Conservation (phyloP, 2,329 filamentous ascomycete species). For the Alternaria rosae region DNA sequence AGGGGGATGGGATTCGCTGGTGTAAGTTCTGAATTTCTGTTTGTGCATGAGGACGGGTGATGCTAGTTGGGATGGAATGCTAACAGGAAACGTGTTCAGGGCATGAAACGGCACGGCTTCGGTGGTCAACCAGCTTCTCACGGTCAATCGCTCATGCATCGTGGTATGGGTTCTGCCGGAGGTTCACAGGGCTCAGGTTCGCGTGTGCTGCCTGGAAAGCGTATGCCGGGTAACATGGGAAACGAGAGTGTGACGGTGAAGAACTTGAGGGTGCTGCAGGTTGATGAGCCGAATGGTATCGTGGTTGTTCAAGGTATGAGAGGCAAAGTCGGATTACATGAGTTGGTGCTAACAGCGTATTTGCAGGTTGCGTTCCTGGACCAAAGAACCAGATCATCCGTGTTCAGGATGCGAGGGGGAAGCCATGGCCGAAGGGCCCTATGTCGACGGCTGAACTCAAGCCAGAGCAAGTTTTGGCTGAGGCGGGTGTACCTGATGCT, state of each 20-base stretch:
- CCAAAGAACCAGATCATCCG: slow-evolving; percentile 86
- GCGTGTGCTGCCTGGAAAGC: slow-evolving; percentile 92
- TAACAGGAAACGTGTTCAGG: slow-evolving; percentile 50
- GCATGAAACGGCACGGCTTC: slow-evolving; percentile 97
- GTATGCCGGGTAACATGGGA: slow-evolving; percentile 97
- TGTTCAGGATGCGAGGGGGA: slow-evolving; percentile 91
- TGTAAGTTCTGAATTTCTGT: slow-evolving; percentile 50
- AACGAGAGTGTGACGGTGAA: slow-evolving; percentile 86
- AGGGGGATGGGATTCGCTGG: slow-evolving; percentile 94
- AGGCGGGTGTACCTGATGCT: slow-evolving; percentile 14
- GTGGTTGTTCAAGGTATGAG: slow-evolving; percentile 81
- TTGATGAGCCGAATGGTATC: slow-evolving; percentile 85
- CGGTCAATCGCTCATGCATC: slow-evolving; percentile 94
- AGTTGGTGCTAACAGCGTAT: slow-evolving; percentile 1
- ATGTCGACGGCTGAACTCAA: slow-evolving; percentile 37
- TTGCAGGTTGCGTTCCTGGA: slow-evolving; percentile 74
- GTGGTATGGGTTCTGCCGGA: slow-evolving; percentile 88
- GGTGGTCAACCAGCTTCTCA: slow-evolving; percentile 87
- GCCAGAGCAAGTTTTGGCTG: slow-evolving; percentile 17
- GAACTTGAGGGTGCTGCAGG: slow-evolving; percentile 87
- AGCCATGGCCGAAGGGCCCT: slow-evolving; percentile 70
- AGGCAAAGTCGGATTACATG: background rate
- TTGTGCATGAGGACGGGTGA: background rate
- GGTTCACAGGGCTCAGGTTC: slow-evolving; percentile 91
- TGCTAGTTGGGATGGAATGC: background rate